phyloP scores from a whole-genome alignment of 2,329 filamentous ascomycete genomes.

The Colletotrichum magnum region DNA sequence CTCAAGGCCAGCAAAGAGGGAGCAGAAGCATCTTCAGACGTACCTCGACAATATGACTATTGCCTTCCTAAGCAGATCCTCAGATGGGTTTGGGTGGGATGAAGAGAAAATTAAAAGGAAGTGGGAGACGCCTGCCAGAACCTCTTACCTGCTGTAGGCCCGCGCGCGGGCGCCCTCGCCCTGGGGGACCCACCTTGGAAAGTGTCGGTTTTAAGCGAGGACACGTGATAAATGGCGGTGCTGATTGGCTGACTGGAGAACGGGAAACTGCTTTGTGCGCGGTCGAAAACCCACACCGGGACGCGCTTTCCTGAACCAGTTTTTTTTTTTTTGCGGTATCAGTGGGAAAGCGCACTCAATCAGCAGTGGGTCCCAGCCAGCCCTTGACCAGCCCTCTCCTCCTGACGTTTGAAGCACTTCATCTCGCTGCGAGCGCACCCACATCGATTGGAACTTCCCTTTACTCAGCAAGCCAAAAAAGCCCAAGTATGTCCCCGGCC shows the following conservation, averaged over 20 bases:
- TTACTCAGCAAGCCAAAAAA: constrained; percentile 42
- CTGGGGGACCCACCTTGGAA: constrained; percentile 11
- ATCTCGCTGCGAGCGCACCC: background rate
- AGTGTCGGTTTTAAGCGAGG: constrained; percentile 47
- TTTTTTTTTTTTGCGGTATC: background rate
- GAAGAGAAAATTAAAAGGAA: constrained; percentile 45
- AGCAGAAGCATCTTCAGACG: constrained; percentile 65
- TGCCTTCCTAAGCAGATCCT: constrained; percentile 75
- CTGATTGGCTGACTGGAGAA: constrained; percentile 6
- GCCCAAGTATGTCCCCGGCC: constrained; percentile 40
- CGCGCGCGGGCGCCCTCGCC: constrained; percentile 17
- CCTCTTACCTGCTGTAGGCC: constrained; percentile 21
- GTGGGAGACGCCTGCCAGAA: background rate
- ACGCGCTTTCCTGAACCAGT: background rate
- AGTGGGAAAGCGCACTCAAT: background rate
- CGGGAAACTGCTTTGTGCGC: background rate
- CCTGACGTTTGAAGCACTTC: background rate
- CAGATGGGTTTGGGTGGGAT: constrained; percentile 60
- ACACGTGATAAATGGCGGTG: background rate
- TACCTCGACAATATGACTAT: constrained; percentile 74
- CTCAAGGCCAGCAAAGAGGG: constrained; percentile 41
- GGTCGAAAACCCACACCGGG: background rate
- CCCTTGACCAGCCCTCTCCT: constrained; percentile 26
- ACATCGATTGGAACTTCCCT: constrained; percentile 20
- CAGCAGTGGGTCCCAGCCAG: constrained; percentile 9